Base-by-base conservation (phyloP, 2,329 filamentous ascomycete genomes). In the Lasiodiplodia citricola region DNA sequence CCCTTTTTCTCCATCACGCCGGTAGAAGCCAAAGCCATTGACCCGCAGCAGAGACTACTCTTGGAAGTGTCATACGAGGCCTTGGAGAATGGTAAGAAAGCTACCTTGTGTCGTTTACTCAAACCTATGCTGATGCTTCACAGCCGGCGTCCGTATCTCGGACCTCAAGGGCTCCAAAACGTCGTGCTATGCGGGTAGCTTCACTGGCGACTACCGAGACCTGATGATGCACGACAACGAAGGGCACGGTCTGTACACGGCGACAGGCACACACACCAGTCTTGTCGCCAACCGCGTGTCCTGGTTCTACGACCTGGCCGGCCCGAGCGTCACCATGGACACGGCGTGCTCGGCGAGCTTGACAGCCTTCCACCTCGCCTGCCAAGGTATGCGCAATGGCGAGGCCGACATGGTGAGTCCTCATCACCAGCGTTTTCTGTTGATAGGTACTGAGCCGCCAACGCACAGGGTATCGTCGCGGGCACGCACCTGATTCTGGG, bases 341-440 rank as follows among this genome's bases (percentile, higher is more conserved):
- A 79, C 79, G 5, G 78, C 79, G 5, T 80, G 79, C 68, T 79
- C 77, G 3, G 69, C 72, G 25, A 71, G 54, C 14, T 31, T 71
- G 18, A 72, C 74, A 4, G 73, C 75, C 14, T 68, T 77, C 11
- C 71, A 76, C 56, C 50, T 67, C 35, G 75, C 73, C 6, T 77
- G 75, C 66, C 66, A 69, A 18, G 72, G 74, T 2, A 60, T 80
- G 13, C 63, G 63, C 18, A 62, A 51, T n/a, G 76, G 77, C 2
- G 77, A 80, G 66, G 56, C 71, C 4, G 66, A 51, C 21, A 47
- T 70, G 35, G 70, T 66, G 73, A 89, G 88, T 87, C 37, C 87
- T 83, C 0, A 62, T 25, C 25, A 25, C 25, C 25, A 25, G 25
- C 25, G n/a, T 25, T 25, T 25, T 25, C 4, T 25, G 25, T 3